Evolutionary conservation across 208 protist species (phyloP), one percentile per base, ranked within the genome.

Genomic region (Leptomonas seymouri): DNA sequence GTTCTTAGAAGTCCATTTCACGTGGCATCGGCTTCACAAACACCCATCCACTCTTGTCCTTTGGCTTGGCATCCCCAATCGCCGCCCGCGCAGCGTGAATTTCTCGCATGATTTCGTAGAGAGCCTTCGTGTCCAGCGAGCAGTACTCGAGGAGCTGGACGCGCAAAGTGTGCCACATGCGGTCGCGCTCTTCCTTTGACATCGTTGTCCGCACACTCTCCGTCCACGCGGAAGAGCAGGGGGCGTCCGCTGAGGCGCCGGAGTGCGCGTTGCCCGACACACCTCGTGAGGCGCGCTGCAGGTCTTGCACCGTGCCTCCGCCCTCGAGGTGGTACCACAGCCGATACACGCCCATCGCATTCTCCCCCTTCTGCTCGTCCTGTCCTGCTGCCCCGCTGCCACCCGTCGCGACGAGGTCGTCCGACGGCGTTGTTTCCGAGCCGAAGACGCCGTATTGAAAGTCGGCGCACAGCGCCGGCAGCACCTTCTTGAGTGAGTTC

Each of bases 131-230:
- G 70, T 96, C 91, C 15, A 94, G 73, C 20, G 88, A 94, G 80
- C 91, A 97, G 80, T 97, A 97, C 79, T 97, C 86, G n/a, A 97
- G 74, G 15, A 97, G 77, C 72, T 97, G 89, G 41, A 89, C 90
- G 45, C 91, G 89, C 36, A 97, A 80, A 21, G 73, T 86, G 14
- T 81, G 67, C 89, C 91, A 94, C 45, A 86, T 81, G 68, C 74
- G 65, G 6, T 93, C 86, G 3, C 89, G 87, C 58, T 80, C 63
- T 46, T 91, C 84, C 50, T 75, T 70, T 2, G 81, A 70, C 28
- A 82, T 78, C 28, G 56, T 67, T 25, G 56, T 66, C 18, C 60
- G 56, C 60, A 67, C 53, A 28, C 50, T 70, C 23, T 60, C 62
- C 18, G 34, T 60, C 63, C 53, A 58, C 45, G 60, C 56, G 65